Percentiles rank a stretch among this genome's conserved stretches.
Evolutionary conservation across 2,329 filamentous ascomycete genomes (phyloP).

Genomic region (Amauroascus verrucosus): DNA sequence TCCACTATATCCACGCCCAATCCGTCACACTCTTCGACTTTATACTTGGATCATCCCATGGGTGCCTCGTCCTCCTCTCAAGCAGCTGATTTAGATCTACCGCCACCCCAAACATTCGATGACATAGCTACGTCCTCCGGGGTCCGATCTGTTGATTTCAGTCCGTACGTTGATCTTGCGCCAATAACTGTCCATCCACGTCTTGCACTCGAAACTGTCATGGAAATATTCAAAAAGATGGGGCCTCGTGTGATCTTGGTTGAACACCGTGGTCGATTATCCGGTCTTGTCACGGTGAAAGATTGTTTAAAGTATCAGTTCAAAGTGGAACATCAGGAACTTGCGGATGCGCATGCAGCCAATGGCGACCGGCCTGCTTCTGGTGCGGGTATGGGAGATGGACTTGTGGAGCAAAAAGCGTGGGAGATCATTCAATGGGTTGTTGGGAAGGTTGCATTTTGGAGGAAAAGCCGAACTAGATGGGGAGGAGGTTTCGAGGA

Average conservation of each 20-base stretch:
- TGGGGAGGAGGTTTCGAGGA: conserved; percentile 14
- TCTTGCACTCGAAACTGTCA: conserved; percentile 86
- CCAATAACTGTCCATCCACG: conserved; percentile 85
- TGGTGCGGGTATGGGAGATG: conserved; percentile 15
- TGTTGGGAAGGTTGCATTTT: conserved; percentile 18
- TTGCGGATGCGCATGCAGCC: conserved; percentile 32
- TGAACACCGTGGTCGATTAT: conserved; percentile 74
- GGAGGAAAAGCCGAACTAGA: conserved; percentile 7
- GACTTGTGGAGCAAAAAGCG: conserved; percentile 28
- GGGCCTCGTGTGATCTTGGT: conserved; percentile 87
- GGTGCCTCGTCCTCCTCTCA: conserved; percentile 2
- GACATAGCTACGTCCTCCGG: conserved; percentile 48
- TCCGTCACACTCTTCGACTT: conserved; percentile 7
- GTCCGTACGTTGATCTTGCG: conserved; percentile 76
- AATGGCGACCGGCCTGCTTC: conserved; percentile 20
- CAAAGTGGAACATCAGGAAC: conserved; percentile 80
- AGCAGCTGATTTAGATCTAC: neutral
- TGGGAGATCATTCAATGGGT: conserved; percentile 31
- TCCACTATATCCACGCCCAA: neutral
- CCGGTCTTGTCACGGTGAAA: conserved; percentile 86
- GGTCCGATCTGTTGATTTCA: conserved; percentile 61
- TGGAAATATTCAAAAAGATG: conserved; percentile 98
- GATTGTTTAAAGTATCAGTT: conserved; percentile 97
- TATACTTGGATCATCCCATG: conserved; percentile 2
- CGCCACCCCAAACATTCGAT: conserved; percentile 47